A percentile compares a stretch with the other conserved stretches of the same genome.
phyloP scores from a whole-genome alignment of 768 basidiomycete species.

The Calvatia gigantea region DNA sequence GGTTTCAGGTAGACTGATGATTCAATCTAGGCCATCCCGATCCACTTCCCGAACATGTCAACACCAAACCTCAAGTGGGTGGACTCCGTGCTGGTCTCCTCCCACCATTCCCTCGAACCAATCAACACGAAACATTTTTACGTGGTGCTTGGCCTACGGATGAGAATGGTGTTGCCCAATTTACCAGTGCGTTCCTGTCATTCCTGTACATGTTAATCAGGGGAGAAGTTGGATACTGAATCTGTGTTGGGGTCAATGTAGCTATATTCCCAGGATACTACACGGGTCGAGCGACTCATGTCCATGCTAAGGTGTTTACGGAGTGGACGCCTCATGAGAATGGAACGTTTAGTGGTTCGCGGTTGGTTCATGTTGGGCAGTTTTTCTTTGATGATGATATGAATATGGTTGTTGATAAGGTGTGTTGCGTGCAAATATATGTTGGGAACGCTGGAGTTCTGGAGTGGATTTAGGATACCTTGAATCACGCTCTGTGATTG shows the following conservation, averaged over 20 bases:
- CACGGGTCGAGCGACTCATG: constrained; percentile 51
- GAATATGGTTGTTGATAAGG: constrained; percentile 45
- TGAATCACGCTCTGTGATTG: no score
- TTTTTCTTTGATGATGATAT: constrained; percentile 57
- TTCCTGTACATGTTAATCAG: not conserved
- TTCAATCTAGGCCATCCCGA: constrained; percentile 37
- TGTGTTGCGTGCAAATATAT: no score
- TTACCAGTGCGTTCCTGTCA: constrained; percentile 37
- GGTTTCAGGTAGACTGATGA: not conserved
- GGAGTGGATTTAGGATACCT: no score
- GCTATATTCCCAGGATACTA: constrained; percentile 58
- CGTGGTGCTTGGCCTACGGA: constrained; percentile 55
- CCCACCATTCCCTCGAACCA: constrained; percentile 41
- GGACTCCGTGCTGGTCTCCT: constrained; percentile 42
- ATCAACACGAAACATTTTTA: constrained; percentile 41
- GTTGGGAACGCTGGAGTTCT: no score
- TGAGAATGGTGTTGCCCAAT: constrained; percentile 48
- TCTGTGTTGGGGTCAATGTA: constrained; percentile 19
- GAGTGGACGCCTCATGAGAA: constrained; percentile 42
- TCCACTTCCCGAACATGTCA: constrained; percentile 38
- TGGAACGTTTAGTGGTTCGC: constrained; percentile 41
- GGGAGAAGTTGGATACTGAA: not conserved
- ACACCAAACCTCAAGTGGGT: constrained; percentile 44
- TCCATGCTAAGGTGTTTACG: constrained; percentile 53
- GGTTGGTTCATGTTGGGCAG: constrained; percentile 46